Evolutionary conservation across 352 stramenopile genomes (phyloP).

Genomic region (Ophiocytium majus): DNA sequence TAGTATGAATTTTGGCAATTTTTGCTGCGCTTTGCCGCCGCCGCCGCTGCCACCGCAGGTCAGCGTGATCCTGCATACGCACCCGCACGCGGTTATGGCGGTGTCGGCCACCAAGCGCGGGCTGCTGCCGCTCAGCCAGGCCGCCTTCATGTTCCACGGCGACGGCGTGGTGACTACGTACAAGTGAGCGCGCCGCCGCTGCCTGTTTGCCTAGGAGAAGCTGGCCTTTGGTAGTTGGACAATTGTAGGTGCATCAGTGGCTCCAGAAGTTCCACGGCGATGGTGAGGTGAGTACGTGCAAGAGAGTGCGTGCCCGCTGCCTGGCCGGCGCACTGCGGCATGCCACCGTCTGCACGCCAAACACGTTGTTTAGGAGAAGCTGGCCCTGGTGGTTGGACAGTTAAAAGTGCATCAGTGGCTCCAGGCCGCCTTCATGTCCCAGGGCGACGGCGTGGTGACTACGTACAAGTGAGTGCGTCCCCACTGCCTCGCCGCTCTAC

Average conservation of each 20-base stretch:
- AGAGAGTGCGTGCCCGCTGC: not conserved
- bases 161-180: not conserved
- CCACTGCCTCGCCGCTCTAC: too few relatives aligned
- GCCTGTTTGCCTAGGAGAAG: not conserved
- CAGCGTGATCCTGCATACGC: slow-evolving; percentile 11
- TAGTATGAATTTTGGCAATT: too few relatives aligned
- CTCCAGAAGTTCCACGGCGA: too few relatives aligned
- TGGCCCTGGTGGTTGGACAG: too few relatives aligned
- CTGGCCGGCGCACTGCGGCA: not conserved
- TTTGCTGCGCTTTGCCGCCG: not conserved
- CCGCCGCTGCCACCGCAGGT: not conserved
- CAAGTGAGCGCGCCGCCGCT: not conserved
- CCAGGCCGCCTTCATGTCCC: slow-evolving; percentile 19
- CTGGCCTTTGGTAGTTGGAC: too few relatives aligned
- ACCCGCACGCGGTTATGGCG: slow-evolving; percentile 22
- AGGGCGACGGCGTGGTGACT: not conserved
- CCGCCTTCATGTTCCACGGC: slow-evolving; percentile 23
- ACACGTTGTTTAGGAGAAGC: too few relatives aligned
- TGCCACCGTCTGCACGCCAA: too few relatives aligned
- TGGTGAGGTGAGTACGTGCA: not conserved
- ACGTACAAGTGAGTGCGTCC: not conserved
- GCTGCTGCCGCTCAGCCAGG: slow-evolving; percentile 16
- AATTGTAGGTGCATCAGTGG: too few relatives aligned
- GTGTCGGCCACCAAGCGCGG: not conserved
- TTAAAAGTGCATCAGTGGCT: not conserved